Percentiles rank a stretch among this genome's conserved stretches.
Evolutionary conservation across 2,329 filamentous ascomycete genomes (phyloP).

Genomic region (Aspergillus texensis): DNA sequence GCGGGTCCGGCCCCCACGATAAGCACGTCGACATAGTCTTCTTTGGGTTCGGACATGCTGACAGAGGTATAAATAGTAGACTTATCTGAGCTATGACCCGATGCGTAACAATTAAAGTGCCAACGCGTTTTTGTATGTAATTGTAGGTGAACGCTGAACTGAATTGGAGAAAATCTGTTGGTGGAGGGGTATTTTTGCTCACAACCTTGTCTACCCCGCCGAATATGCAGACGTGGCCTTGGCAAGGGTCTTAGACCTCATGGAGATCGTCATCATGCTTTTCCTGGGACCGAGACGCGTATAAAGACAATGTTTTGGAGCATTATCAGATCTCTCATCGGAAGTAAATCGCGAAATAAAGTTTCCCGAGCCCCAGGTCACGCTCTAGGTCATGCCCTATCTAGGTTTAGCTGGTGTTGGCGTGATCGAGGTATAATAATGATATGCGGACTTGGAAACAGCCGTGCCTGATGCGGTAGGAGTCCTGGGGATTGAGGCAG

Average conservation of each 20-base stretch:
- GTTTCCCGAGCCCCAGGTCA: not conserved
- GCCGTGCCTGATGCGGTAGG: too few relatives aligned
- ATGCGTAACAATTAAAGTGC: not conserved
- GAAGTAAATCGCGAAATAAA: not conserved
- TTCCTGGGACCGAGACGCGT: too few relatives aligned
- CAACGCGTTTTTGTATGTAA: not conserved
- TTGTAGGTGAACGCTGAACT: not conserved
- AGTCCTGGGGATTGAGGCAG: too few relatives aligned
- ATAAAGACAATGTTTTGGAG: not conserved
- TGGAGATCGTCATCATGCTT: not conserved
- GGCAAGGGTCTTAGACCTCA: not conserved
- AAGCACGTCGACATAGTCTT: slow-evolving; percentile 19
- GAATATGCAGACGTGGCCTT: not conserved
- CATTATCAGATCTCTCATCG: not conserved
- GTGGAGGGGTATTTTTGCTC: too few relatives aligned
- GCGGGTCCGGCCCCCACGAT: slow-evolving; percentile 22
- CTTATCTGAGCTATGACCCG: not conserved
- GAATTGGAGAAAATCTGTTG: not conserved
- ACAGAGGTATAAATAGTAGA: not conserved
- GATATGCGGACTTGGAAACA: not conserved
- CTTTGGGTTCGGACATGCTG: not conserved
- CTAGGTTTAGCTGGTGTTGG: too few relatives aligned
- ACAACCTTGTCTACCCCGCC: too few relatives aligned
- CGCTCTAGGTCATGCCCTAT: not conserved
- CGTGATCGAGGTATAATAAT: too few relatives aligned